Base-by-base conservation (phyloP, 345 rosid genomes). In the Gynandropsis gynandra region DNA sequence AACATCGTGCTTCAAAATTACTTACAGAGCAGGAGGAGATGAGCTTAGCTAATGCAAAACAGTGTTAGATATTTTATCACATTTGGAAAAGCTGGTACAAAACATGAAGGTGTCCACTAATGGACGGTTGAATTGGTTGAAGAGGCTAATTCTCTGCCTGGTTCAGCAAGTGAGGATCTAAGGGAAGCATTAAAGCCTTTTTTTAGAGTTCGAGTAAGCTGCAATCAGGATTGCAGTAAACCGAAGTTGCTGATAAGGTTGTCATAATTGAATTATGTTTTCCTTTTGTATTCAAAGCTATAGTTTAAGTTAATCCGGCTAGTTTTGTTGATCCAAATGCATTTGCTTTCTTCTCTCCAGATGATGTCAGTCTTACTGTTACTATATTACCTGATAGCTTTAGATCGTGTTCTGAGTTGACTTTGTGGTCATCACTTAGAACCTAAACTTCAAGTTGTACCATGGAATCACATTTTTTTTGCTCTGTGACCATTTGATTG, bases 281-380 rank as follows among this genome's bases (percentile, higher is more conserved):
- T 67, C 89, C 98, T 11, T 77, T 81, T 9, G 71, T 80, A 36
- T 84, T 92, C 74, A 79, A 96, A 76, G 95, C 85, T 52, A 18
- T 82, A 38, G 74, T 87, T 34, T 87, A 95, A 2, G 66, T 92
- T 71, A 89, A 85, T 76, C 98, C 98, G 17, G 95, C 87, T 45
- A 96, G 95, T 76, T 82, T 93, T 36, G 62, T 70, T 35, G 84
- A 87, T 47, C 95, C 96, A 8, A 95, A 87, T 80, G 83, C 96
- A 7, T 87, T 82, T 48, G 93, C 95, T 6, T 87, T 92, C 82
- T 92, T 87, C 77, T 92, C 98, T 41, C 86, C 95, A 1, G 95
- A 92, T 66, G 96, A 92, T 95, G 95, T 87, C 76, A 72, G 45
- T 44, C 47, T 49, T 29, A 49, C 24, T 5, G 38, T 53, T 40